Conservation (phyloP, 306 rosid genomes). For the Hippophae tibetana region DNA sequence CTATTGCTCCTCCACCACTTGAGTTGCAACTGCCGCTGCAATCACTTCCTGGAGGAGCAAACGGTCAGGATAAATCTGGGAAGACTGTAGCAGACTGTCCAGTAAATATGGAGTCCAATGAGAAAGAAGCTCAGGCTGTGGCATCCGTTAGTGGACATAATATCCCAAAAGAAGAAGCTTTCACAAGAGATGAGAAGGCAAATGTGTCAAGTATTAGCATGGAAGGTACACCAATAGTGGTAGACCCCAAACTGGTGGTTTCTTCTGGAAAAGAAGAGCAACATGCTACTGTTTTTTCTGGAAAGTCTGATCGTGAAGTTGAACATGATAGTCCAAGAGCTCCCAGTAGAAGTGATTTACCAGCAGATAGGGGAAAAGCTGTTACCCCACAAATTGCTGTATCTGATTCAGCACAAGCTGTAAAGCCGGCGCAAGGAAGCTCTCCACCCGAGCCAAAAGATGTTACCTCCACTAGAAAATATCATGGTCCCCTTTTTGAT, state of each 20-base stretch:
- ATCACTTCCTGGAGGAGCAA: slow-evolving; percentile 46
- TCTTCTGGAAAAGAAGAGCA: slow-evolving; percentile 72
- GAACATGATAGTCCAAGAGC: slow-evolving; percentile 42
- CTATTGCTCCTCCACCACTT: slow-evolving; percentile 85
- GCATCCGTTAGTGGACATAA: slow-evolving; percentile 41
- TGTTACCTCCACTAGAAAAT: slow-evolving; percentile 52
- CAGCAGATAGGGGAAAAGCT: slow-evolving; percentile 74
- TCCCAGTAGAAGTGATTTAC: slow-evolving; percentile 45
- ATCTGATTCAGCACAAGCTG: slow-evolving; percentile 51
- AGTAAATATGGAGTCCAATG: slow-evolving; percentile 40
- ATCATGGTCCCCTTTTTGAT: slow-evolving; percentile 97
- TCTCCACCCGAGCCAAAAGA: slow-evolving; percentile 58
- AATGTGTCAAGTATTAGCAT: slow-evolving; percentile 28
- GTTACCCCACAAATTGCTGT: slow-evolving; percentile 48
- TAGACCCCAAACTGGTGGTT: slow-evolving; percentile 37
- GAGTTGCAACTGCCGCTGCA: slow-evolving; percentile 59
- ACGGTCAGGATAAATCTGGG: slow-evolving; percentile 53
- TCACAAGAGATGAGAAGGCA: slow-evolving; percentile 52
- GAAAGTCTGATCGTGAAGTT: slow-evolving; percentile 52
- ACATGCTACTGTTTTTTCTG: slow-evolving; percentile 35
- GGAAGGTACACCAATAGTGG: slow-evolving; percentile 37
- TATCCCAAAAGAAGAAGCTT: slow-evolving; percentile 47
- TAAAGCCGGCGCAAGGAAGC: slow-evolving; percentile 50
- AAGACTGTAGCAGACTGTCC: slow-evolving; percentile 42
- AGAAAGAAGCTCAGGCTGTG: slow-evolving; percentile 44